Base-by-base conservation (phyloP, 73 alveolate species). In the Paramecium caudatum region DNA sequence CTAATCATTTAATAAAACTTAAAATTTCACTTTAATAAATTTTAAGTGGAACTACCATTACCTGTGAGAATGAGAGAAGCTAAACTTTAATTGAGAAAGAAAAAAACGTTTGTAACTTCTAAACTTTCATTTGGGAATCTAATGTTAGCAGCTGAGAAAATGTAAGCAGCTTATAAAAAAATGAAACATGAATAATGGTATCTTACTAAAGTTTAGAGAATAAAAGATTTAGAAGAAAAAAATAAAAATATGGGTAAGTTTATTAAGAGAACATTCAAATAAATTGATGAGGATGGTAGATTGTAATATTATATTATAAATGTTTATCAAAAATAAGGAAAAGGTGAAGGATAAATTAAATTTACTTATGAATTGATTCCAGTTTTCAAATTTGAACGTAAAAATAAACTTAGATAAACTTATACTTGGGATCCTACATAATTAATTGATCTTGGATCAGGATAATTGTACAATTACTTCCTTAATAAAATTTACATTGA, bases 341-440 rank as follows among this genome's bases (percentile, higher is more conserved):
- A 74, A 27, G 21, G 19, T 15, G 13, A 34, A 43, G 55, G 27
- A 34, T 27, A 36, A 17, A 41, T 13, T 1, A 74, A 17, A 1
- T 74, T 36, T 37, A 74, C 88, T 41, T 74, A 19, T 74, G 88
- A 74, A 74, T 43, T 74, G 9, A 43, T 74, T 9, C 69, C 84
- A 68, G 15, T 37, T 32, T 10, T 25, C n/a, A 68, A 68, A 16
- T 21, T 6, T 41, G 5, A 39, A 1, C 36, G 65, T 5, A 41
- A 15, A 5, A 17, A 63, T 8, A 65, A 65, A 13, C 32, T 65
- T 46, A 74, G 88, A 74, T 63, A 41, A 2, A 19, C 62, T 23
- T 74, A 74, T 45, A 21, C 47, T 16, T 15, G 32, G 17, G 88
- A 74, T 8, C 49, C 49, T 74, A 21, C 16, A 7, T 19, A 74